Evolutionary conservation across 768 basidiomycete species (phyloP).

Genomic region (Leccinum rimulosum): DNA sequence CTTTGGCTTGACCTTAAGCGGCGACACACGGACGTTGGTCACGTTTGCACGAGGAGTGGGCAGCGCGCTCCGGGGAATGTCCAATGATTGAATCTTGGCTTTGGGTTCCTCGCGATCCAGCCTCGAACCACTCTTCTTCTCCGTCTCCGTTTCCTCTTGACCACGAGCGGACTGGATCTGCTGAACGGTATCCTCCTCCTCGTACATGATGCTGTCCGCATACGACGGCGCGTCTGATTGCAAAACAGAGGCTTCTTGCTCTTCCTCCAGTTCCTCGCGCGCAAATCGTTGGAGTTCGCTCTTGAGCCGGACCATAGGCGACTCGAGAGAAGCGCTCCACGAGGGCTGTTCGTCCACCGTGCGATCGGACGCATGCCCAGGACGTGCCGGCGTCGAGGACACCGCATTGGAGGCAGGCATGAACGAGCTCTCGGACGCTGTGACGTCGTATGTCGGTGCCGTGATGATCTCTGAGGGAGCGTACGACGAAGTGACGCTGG

Average conservation of each 20-base stretch:
- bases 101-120: slow-evolving; percentile 51
- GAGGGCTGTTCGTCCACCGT: slow-evolving; percentile 52
- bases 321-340: slow-evolving; percentile 74
- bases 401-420: slow-evolving; percentile 62
- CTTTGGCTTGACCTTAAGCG: slow-evolving; percentile 55
- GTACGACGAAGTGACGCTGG: slow-evolving; percentile 12
- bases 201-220: slow-evolving; percentile 30
- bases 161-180: slow-evolving; percentile 25
- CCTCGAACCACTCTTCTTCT: slow-evolving; percentile 39
- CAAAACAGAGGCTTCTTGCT: slow-evolving; percentile 26
- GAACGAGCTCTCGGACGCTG: slow-evolving; percentile 69
- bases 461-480: slow-evolving; percentile 2
- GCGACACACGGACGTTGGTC: slow-evolving; percentile 38
- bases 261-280: slow-evolving; percentile 21
- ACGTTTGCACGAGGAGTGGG: slow-evolving; percentile 38
- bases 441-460: slow-evolving; percentile 34
- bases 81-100: slow-evolving; percentile 45
- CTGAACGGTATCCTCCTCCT: slow-evolving; percentile 29
- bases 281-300: slow-evolving; percentile 59
- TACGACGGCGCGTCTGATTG: slow-evolving; percentile 18
- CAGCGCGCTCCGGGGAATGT: slow-evolving; percentile 20
- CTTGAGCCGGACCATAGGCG: slow-evolving; percentile 66
- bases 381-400: slow-evolving; percentile 73
- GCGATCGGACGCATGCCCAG: slow-evolving; percentile 31
- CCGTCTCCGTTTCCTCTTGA: slow-evolving; percentile 41